Conservation (phyloP, 768 basidiomycete genomes). For the Pholiota microspora region DNA sequence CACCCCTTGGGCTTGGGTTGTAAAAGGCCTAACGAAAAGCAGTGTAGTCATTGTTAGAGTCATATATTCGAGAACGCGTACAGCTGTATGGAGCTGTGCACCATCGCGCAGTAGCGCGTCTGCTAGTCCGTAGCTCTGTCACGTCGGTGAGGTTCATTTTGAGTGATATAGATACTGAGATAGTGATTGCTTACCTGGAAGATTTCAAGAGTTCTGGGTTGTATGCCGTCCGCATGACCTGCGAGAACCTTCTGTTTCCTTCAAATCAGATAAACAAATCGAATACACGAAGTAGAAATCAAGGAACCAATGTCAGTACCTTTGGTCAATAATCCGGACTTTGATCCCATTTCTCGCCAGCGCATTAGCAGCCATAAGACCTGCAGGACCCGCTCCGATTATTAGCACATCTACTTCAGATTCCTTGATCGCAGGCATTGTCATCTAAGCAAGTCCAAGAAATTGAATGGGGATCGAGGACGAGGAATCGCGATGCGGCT, state of each 20-base stretch:
- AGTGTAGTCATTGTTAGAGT: not conserved
- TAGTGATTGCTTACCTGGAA: constrained; percentile 37
- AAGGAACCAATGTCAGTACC: constrained; percentile 30
- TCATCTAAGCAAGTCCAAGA: not conserved
- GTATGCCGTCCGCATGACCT: constrained; percentile 61
- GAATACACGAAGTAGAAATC: not conserved
- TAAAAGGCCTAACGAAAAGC: constrained; percentile 61
- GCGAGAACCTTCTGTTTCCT: constrained; percentile 49
- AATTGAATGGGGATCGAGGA: not conserved
- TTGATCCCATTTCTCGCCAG: constrained; percentile 55
- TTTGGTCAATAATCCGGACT: constrained; percentile 59
- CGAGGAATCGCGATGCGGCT: not conserved
- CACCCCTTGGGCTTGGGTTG: constrained; percentile 58
- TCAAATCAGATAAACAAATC: not conserved
- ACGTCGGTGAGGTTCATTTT: not conserved
- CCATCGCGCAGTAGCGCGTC: constrained; percentile 62
- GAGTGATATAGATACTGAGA: not conserved
- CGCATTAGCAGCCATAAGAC: constrained; percentile 70
- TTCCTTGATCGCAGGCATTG: constrained; percentile 7
- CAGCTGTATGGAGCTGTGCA: constrained; percentile 68
- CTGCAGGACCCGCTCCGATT: constrained; percentile 58
- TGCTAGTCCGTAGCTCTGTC: constrained; percentile 74
- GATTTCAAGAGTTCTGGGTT: constrained; percentile 53
- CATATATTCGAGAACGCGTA: not conserved
- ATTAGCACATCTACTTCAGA: constrained; percentile 56